Evolutionary conservation across 2,329 filamentous ascomycete species (phyloP).

Genomic region (Ciborinia camelliae): DNA sequence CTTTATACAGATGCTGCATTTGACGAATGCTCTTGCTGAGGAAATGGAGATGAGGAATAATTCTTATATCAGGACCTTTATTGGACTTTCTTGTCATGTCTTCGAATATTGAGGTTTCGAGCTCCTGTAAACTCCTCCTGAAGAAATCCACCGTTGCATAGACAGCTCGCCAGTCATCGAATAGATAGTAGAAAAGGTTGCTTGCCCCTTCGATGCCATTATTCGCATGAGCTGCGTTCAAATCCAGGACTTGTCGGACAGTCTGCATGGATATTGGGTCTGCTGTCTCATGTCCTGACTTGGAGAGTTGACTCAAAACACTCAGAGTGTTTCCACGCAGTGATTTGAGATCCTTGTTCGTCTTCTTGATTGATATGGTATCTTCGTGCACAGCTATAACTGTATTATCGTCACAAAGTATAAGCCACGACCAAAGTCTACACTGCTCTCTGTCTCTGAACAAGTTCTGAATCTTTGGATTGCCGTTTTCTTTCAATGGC

Average conservation of each 20-base stretch:
- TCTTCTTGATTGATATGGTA: constrained; percentile 38
- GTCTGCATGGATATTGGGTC: constrained; percentile 36
- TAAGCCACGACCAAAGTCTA: constrained; percentile 67
- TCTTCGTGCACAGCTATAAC: constrained; percentile 67
- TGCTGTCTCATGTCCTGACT: constrained; percentile 41
- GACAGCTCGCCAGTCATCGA: constrained; percentile 62
- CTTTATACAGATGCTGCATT: constrained; percentile 57
- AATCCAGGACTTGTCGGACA: constrained; percentile 31
- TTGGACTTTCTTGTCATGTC: constrained; percentile 38
- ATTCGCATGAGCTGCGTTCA: constrained; percentile 34
- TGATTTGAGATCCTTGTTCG: constrained; percentile 29
- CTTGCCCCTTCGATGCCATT: constrained; percentile 51
- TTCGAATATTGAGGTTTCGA: constrained; percentile 38
- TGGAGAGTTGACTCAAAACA: constrained; percentile 60
- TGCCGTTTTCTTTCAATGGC: constrained; percentile 24
- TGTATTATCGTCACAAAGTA: constrained; percentile 65
- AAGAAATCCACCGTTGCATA: constrained; percentile 51
- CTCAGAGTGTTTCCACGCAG: constrained; percentile 56
- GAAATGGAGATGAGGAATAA: constrained; percentile 55
- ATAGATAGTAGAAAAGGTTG: constrained; percentile 63
- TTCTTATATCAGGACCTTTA: constrained; percentile 45
- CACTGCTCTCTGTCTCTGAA: constrained; percentile 39
- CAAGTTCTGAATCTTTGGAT: constrained; percentile 36
- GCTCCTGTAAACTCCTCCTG: constrained; percentile 46
- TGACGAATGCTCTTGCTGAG: constrained; percentile 59